A percentile compares a stretch with the other conserved stretches of the same genome.
Evolutionary conservation across 2,329 filamentous ascomycete genomes (phyloP).

Genomic region (Cytospora schulzeri): DNA sequence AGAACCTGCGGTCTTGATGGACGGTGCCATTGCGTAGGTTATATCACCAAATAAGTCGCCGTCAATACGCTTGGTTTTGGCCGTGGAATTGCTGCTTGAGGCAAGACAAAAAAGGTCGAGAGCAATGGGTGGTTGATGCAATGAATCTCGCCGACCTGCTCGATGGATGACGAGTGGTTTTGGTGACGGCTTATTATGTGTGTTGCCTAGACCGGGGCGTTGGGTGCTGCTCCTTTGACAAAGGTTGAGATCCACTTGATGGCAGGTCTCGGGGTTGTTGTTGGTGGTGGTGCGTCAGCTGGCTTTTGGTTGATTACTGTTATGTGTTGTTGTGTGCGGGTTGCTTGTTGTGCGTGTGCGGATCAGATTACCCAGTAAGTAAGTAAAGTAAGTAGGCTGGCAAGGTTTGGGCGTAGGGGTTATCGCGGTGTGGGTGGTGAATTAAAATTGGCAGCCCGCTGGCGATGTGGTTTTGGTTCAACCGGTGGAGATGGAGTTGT

Average conservation of each 20-base stretch:
- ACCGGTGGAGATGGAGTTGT: conserved; percentile 27
- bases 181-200: background rate
- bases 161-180: background rate
- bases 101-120: background rate
- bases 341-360: background rate
- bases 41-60: conserved; percentile 11
- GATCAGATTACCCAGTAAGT: background rate
- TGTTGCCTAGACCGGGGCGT: conserved; percentile 1
- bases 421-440: background rate
- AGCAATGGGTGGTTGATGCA: background rate
- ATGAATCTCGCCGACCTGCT: background rate
- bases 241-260: conserved; percentile 15
- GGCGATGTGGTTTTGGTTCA: conserved; percentile 26
- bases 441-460: conserved; percentile 23
- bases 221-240: conserved; percentile 4
- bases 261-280: background rate
- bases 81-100: background rate
- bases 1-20: conserved; percentile 38
- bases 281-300: conserved; percentile 7
- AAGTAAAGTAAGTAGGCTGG: background rate
- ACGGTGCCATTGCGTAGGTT: conserved; percentile 39
- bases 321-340: background rate
- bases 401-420: background rate
- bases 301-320: background rate
- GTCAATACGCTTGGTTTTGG: background rate